phyloP scores from a whole-genome alignment of 139 green algal species.

The Picochlorum sp. region DNA sequence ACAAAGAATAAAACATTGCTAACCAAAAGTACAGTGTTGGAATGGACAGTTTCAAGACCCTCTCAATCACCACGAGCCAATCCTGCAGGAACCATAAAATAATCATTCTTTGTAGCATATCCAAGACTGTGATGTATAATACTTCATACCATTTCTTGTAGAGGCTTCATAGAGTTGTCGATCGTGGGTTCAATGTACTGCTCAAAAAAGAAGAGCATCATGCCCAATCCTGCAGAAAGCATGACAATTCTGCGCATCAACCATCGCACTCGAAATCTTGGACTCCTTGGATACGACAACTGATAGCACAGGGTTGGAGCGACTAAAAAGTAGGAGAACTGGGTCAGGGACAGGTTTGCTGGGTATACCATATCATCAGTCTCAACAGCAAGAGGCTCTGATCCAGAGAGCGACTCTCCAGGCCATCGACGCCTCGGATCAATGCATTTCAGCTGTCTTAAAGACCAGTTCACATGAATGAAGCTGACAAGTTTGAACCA shows the following conservation, averaged over 20 bases:
- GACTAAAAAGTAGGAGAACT: conserved; percentile 69
- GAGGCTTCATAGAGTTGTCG: conserved; percentile 53
- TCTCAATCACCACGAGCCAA: conserved; percentile 61
- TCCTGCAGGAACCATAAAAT: conserved; percentile 15
- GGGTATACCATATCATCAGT: conserved; percentile 48
- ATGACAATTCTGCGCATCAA: conserved; percentile 9
- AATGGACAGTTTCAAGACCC: conserved; percentile 84
- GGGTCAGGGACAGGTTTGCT: conserved; percentile 47
- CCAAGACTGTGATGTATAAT: background rate
- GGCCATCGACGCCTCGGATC: conserved; percentile 33
- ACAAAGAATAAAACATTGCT: conserved; percentile 75
- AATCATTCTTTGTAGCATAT: background rate
- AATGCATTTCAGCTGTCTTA: conserved; percentile 28
- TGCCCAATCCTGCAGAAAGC: conserved; percentile 13
- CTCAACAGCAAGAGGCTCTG: conserved; percentile 2
- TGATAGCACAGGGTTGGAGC: conserved; percentile 79
- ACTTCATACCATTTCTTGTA: conserved; percentile 39
- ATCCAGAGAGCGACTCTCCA: conserved; percentile 43
- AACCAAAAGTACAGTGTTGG: conserved; percentile 89
- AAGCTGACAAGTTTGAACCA: conserved; percentile 78
- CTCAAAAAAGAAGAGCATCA: conserved; percentile 60
- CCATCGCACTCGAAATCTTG: conserved; percentile 24
- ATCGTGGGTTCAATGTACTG: conserved; percentile 82
- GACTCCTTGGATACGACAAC: conserved; percentile 38
- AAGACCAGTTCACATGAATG: conserved; percentile 63